Base-by-base conservation (phyloP, 2,329 filamentous ascomycete species). In the Nemania diffusa region DNA sequence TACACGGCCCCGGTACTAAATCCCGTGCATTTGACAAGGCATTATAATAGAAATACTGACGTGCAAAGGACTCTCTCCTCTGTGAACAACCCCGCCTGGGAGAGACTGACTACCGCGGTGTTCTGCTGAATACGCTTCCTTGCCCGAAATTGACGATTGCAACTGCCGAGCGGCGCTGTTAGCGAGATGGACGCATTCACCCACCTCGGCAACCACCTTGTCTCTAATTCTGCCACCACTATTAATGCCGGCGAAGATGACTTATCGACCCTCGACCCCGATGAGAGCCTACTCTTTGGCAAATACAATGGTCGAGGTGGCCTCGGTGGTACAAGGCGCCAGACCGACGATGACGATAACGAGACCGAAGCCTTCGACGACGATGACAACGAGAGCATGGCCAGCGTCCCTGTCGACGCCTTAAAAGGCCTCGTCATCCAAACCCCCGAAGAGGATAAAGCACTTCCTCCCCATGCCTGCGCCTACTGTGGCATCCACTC, bases 401-500 rank as follows among this genome's bases (percentile, higher is more conserved):
- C 92, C 50, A 97, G 94, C 78, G 90, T 92, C 73, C 90, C 93
- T 8, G 87, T 94, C 32, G 93, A 93, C 72, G 92, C 91, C 55
- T 84, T 91, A 78, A 90, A 90, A 74, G 91, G 89, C 58, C 77
- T 90, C 71, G 87, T 84, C 69, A 77, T 90, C 52, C 79, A 84
- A 71, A 67, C 69, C 65, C 60, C 85, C 9, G 92, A 97, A 73
- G 93, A 97, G 77, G 92, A 97, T 74, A 94, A 94, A 76, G 93
- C 97, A 80, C 88, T 98, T 61, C 96, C 96, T 27, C 84, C 92
- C 69, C 96, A 99, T 84, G 96, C 97, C 72, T 99, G 95, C 91
- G 93, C 94, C 44, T 97, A 97, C 81, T 99, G 96, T 79, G 96
- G 96, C 67, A 99, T 99, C 71, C 96, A 99, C 83, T 97, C 97